Evolutionary conservation across 768 basidiomycete genomes (phyloP).

Genomic region (Clitopilus hobsonii): DNA sequence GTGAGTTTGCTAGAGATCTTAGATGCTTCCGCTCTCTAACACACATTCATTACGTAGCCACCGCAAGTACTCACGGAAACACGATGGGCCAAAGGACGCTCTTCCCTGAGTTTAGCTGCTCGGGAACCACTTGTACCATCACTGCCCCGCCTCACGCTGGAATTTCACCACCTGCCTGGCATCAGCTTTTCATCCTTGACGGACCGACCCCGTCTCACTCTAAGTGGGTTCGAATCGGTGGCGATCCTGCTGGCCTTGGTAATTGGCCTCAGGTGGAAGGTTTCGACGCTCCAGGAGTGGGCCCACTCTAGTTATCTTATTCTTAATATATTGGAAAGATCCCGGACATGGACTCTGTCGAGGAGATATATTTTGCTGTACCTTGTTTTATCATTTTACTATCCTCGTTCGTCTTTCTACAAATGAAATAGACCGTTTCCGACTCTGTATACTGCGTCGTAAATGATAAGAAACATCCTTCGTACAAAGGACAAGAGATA

Average conservation of each 20-base stretch:
- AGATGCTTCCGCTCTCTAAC: conserved; percentile 1
- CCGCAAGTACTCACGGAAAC: conserved; percentile 76
- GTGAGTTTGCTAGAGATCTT: conserved; percentile 27
- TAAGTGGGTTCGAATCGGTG: conserved; percentile 73
- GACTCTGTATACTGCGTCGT: no score
- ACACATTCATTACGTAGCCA: conserved; percentile 35
- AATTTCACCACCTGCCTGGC: conserved; percentile 74
- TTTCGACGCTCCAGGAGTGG: conserved; percentile 61
- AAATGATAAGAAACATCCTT: no score
- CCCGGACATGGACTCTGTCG: background rate
- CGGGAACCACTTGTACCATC: conserved; percentile 71
- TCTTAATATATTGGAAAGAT: conserved; percentile 17
- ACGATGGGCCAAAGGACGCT: conserved; percentile 68
- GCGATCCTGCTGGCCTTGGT: conserved; percentile 64
- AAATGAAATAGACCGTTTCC: no score
- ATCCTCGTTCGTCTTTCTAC: background rate
- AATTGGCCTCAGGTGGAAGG: conserved; percentile 72
- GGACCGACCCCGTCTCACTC: conserved; percentile 77
- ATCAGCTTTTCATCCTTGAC: conserved; percentile 71
- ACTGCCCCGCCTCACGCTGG: conserved; percentile 67
- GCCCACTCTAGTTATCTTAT: background rate
- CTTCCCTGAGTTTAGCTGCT: conserved; percentile 69
- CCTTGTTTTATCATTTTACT: conserved; percentile 4
- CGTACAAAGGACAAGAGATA: no score
- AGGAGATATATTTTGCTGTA: conserved; percentile 2